Evolutionary conservation across 2,329 filamentous ascomycete species (phyloP).

Genomic region (Botrytis squamosa): DNA sequence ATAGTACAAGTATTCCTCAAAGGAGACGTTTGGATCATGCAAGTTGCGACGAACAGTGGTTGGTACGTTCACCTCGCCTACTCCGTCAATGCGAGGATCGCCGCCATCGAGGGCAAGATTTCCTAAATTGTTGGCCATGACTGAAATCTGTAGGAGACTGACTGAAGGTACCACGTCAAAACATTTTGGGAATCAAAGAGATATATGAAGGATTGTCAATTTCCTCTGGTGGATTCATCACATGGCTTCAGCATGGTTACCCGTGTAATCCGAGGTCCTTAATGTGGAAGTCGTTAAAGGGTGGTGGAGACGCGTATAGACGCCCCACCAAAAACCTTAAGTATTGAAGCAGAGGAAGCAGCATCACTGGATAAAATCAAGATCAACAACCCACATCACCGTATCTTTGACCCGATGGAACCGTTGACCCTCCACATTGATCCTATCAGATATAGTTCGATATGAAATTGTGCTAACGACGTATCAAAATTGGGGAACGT

Average conservation of each 20-base stretch:
- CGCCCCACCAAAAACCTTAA: not conserved
- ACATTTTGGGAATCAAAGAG: not conserved
- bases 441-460: not conserved
- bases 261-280: not conserved
- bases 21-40: slow-evolving; percentile 36
- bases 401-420: not conserved
- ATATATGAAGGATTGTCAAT: slow-evolving; percentile 4
- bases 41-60: slow-evolving; percentile 17
- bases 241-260: not conserved
- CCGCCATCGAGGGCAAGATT: slow-evolving; percentile 20
- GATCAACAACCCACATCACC: not conserved
- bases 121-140: slow-evolving; percentile 19
- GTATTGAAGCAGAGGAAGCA: not conserved
- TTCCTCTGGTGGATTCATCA: not conserved
- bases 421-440: slow-evolving; percentile 1
- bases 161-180: not conserved
- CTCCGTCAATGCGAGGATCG: slow-evolving; percentile 19
- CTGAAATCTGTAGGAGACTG: not conserved
- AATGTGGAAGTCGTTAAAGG: not conserved
- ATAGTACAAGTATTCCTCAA: slow-evolving; percentile 41
- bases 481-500: slow-evolving; percentile 5
- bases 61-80: slow-evolving; percentile 12
- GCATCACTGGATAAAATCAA: slow-evolving; percentile 1
- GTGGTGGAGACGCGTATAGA: not conserved
- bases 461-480: not conserved